Evolutionary conservation across 441 rosid species (phyloP).

Genomic region (Jatropha multifida): DNA sequence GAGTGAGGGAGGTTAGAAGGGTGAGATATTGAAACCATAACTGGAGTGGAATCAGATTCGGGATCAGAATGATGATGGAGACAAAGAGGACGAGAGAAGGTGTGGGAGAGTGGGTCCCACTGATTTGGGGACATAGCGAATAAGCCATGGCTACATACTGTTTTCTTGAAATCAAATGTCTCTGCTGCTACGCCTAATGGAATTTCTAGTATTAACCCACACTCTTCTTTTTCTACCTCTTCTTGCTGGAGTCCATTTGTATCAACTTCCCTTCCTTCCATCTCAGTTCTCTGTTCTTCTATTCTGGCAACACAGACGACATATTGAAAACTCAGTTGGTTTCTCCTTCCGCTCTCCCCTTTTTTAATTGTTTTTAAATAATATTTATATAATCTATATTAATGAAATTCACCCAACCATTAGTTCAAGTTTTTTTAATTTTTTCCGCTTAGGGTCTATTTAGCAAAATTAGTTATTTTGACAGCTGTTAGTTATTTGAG

Average conservation of each 20-base stretch:
- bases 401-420: too few species aligned
- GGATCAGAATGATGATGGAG: slow-evolving; percentile 1
- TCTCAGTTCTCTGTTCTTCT: not conserved
- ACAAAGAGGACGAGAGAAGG: slow-evolving; percentile 40
- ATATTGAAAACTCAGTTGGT: too few species aligned
- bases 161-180: slow-evolving; percentile 32
- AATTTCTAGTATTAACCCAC: not conserved
- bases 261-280: not conserved
- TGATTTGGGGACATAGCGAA: slow-evolving; percentile 45
- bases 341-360: too few species aligned
- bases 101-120: slow-evolving; percentile 37
- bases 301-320: too few species aligned
- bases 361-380: too few species aligned
- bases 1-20: slow-evolving; percentile 1
- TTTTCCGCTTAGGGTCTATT: too few species aligned
- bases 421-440: too few species aligned
- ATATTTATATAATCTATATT: too few species aligned
- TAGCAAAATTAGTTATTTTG: too few species aligned
- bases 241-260: not conserved
- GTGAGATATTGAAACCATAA: slow-evolving; percentile 34
- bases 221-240: slow-evolving; percentile 20
- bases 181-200: slow-evolving; percentile 22
- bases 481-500: too few species aligned
- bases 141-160: slow-evolving; percentile 45
- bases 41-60: not conserved